Evolutionary conservation across 257 asterid genomes (phyloP), one percentile per base, ranked within the genome.

Genomic region (Solanum pinnatisectum): DNA sequence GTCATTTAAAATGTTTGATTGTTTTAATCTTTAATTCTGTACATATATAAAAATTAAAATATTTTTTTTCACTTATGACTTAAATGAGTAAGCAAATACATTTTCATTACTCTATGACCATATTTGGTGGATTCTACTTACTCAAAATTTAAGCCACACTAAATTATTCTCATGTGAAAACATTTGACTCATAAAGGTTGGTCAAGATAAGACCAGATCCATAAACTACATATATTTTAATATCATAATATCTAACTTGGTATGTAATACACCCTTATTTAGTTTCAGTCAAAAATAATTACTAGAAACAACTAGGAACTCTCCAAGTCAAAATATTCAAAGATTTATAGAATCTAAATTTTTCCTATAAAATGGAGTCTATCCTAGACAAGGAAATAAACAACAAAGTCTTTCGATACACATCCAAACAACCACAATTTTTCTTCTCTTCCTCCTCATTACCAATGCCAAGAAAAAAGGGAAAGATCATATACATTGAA

Each of bases 401-500:
- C 49, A 74, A 5, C 10, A 36, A 74, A 79, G 20, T 1, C 27
- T 49, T 27, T 65, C 14, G 42, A 56, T 86, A 36, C 32, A 18
- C 15, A 79, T 46, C 44, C 52, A 44, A 13, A 13, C 44, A 72
- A 23, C 30, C n/a, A 67, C 1, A 25, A 12, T 12, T n/a, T 42
- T 35, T 32, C 84, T 68, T 37, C 49, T 44, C 83, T 18, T 56
- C 65, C 6, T 32, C 3, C 23, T 9, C 4, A 33, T 83, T 37
- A 46, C 10, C 67, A 65, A 89, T 86, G 91, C 27, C 87, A 2
- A 84, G 90, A 44, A 79, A 1, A 15, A 87, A 85, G 20, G 74
- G 88, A 23, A 87, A 70, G n/a, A 30, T 84, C 0, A 46, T 44
- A 5, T 87, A 35, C 12, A 78, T 90, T 37, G 32, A 63, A 63